phyloP scores from a whole-genome alignment of 331 rosid genomes.

The Cydonia oblonga region DNA sequence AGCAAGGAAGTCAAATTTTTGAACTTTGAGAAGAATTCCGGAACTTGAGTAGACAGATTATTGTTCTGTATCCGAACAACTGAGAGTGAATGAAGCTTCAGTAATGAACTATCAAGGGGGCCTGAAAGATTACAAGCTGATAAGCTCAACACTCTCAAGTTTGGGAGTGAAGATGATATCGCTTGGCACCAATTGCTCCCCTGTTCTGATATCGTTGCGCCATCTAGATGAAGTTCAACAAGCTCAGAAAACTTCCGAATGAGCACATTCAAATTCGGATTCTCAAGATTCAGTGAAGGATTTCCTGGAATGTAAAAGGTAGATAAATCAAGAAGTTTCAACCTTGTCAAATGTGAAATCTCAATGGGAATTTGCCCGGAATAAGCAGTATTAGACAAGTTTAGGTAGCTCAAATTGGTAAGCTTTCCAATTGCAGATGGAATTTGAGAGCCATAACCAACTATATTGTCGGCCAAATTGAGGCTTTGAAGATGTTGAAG shows the following conservation, averaged over 20 bases:
- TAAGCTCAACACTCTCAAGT: conserved; percentile 29
- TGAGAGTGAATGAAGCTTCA: conserved; percentile 21
- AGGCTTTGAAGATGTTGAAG: not conserved
- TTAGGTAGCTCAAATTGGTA: conserved; percentile 4
- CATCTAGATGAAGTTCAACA: conserved; percentile 30
- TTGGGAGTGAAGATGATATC: conserved; percentile 13
- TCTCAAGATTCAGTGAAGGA: conserved; percentile 20
- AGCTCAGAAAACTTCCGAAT: conserved; percentile 15
- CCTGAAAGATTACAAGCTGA: conserved; percentile 18
- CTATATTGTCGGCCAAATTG: not conserved
- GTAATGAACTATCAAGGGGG: conserved; percentile 24
- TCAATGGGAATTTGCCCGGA: conserved; percentile 21
- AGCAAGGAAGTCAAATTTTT: conserved; percentile 17
- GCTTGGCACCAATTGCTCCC: conserved; percentile 30
- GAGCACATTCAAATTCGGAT: conserved; percentile 13
- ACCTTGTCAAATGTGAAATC: conserved; percentile 10
- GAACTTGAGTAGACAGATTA: conserved; percentile 24
- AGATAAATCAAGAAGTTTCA: conserved; percentile 31
- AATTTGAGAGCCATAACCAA: not conserved
- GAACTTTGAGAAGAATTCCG: conserved; percentile 20
- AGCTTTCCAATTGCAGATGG: not conserved
- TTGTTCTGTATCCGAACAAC: conserved; percentile 19
- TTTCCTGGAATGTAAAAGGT: rapidly evolving
- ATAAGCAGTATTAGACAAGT: conserved; percentile 22
- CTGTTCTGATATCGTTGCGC: conserved; percentile 21